phyloP scores from a whole-genome alignment of 345 rosid genomes.

The Aquilaria malaccensis region DNA sequence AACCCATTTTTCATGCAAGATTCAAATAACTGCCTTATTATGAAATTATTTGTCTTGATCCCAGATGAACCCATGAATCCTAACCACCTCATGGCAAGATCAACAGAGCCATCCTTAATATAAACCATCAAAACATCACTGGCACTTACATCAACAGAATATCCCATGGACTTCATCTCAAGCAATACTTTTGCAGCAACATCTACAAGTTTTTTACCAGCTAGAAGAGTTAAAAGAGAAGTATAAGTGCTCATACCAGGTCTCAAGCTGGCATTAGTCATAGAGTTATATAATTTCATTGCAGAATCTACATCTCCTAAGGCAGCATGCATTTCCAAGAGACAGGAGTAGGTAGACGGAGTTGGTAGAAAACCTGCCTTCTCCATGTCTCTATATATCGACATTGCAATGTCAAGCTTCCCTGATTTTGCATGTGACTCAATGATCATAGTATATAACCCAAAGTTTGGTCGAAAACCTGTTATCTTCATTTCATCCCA shows the following conservation, averaged over 20 bases:
- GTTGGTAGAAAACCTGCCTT: constrained; percentile 92
- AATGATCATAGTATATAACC: constrained; percentile 68
- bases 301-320: constrained; percentile 88
- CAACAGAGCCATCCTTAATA: constrained; percentile 87
- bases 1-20: constrained; percentile 88
- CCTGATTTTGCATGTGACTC: constrained; percentile 98
- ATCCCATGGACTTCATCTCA: constrained; percentile 97
- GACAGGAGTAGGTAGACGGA: constrained; percentile 86
- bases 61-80: constrained; percentile 95
- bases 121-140: constrained; percentile 96
- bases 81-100: constrained; percentile 88
- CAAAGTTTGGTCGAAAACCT: constrained; percentile 88
- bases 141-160: constrained; percentile 82
- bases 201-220: constrained; percentile 86
- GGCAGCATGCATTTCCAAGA: constrained; percentile 93
- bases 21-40: constrained; percentile 86
- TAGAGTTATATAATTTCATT: constrained; percentile 89
- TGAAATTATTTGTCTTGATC: constrained; percentile 84
- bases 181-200: constrained; percentile 91
- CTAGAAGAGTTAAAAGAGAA: constrained; percentile 67
- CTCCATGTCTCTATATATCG: constrained; percentile 83
- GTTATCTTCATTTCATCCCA: constrained; percentile 93
- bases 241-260: constrained; percentile 90
- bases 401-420: constrained; percentile 88
- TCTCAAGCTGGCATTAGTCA: constrained; percentile 85